Evolutionary conservation across 2,329 filamentous ascomycete species (phyloP), one percentile per base, ranked within the genome.

Genomic region (Xylariaceae sp.): DNA sequence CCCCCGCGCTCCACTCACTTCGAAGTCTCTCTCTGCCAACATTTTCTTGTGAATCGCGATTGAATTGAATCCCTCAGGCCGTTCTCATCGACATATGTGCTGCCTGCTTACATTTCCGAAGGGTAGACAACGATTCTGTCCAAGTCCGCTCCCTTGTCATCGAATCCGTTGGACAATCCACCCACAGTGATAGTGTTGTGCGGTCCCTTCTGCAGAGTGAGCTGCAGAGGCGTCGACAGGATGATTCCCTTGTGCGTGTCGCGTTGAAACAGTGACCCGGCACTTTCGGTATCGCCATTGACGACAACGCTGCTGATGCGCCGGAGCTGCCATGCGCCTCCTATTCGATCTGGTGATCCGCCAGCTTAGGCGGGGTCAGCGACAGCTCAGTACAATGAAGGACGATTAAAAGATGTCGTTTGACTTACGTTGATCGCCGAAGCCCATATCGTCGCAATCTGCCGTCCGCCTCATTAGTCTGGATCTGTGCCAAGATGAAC

Each of bases 121-220:
- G 82, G 83, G 68, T 85, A 86, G 0, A 86, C 83, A 1, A 86
- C 76, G 64, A 86, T 80, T 11, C 77, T 75, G 63, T 86, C 83
- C 18, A 86, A 66, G 66, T 86, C 83, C 0, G 81, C 83, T 0
- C 82, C 82, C 68, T 82, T 84, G 15, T 77, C 75, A 57, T 83
- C 80, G 51, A 82, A 74, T 0, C 82, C 82, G 57, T 86, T 86
- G 52, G 70, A 76, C 51, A 86, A 61, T 0, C 84, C 83, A 0
- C 83, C 82, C 23, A 87, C 75, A 1, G 79, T 82, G 54, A 87
- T 84, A 0, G 76, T 81, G 61, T 84, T 82, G 9, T 72, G 74
- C 2, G 53, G 61, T 0, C 83, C 82, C 67, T 82, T 77, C 37
- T 80, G 73, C 13, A 87, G 70, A 0, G 77, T 79, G 57, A 87